phyloP scores from a whole-genome alignment of 345 rosid genomes.

The Trapa incisa region DNA sequence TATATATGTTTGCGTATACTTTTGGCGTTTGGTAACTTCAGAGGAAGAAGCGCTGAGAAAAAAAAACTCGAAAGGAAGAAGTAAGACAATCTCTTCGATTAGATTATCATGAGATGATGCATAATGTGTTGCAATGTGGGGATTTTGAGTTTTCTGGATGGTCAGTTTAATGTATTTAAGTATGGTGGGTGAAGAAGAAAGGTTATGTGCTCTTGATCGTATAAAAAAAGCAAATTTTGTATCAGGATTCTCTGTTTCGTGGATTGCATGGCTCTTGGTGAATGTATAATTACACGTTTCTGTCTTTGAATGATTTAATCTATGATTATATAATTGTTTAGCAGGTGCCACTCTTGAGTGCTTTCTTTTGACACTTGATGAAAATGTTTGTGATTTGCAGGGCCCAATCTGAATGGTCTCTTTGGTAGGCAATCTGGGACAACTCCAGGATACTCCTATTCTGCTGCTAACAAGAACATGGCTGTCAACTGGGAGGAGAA shows the following conservation, averaged over 20 bases:
- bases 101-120: background rate
- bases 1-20: background rate
- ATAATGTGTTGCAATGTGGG: background rate
- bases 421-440: slow-evolving; percentile 90
- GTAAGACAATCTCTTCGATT: background rate
- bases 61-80: background rate
- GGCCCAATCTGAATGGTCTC: slow-evolving; percentile 82
- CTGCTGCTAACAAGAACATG: slow-evolving; percentile 81
- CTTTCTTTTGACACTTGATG: background rate
- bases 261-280: background rate
- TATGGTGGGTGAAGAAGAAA: background rate
- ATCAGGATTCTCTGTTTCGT: background rate
- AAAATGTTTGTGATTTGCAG: slow-evolving; percentile 20
- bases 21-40: background rate
- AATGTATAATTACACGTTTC: background rate
- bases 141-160: background rate
- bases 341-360: background rate
- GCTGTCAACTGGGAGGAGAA: slow-evolving; percentile 82
- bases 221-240: background rate
- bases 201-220: background rate
- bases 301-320: background rate
- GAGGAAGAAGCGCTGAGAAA: background rate
- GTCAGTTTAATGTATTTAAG: background rate
- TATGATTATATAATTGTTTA: no score
- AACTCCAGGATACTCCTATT: slow-evolving; percentile 71